phyloP scores from a whole-genome alignment of 768 basidiomycete genomes.

The Xanthoconium stramineum region DNA sequence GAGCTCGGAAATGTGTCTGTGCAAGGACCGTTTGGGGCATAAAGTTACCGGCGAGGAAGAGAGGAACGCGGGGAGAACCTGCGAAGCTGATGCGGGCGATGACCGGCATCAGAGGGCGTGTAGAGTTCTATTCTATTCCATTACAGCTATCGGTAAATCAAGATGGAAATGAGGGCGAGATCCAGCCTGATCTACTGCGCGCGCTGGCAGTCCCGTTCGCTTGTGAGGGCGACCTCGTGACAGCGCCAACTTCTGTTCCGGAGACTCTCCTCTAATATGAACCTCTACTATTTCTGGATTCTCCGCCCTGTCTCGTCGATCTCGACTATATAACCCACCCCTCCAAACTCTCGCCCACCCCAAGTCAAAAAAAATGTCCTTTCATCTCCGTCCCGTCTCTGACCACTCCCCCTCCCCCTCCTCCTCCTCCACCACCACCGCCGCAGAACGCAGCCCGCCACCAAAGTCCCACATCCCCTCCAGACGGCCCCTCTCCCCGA shows the following conservation, averaged over 20 bases:
- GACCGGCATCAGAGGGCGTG: conserved; percentile 18
- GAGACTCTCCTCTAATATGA: conserved; percentile 6
- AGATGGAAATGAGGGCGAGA: conserved; percentile 24
- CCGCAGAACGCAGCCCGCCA: conserved; percentile 41
- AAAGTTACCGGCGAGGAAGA: conserved; percentile 24
- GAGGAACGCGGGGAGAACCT: conserved; percentile 25
- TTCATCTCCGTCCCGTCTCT: conserved; percentile 57
- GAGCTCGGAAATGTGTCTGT: background rate
- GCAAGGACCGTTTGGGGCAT: conserved; percentile 20
- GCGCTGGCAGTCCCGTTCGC: conserved; percentile 21
- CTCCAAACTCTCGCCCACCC: conserved; percentile 5
- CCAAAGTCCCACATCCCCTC: conserved; percentile 28
- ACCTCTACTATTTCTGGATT: no score
- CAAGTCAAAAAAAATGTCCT: conserved; percentile 30
- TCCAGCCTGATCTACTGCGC: conserved; percentile 16
- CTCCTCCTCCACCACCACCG: conserved; percentile 50
- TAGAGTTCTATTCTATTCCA: conserved; percentile 12
- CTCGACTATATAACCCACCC: conserved; percentile 22
- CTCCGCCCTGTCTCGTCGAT: conserved; percentile 16
- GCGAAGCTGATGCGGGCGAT: conserved; percentile 22
- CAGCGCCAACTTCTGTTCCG: conserved; percentile 13
- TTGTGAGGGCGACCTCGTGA: conserved; percentile 24
- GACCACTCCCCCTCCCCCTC: conserved; percentile 50
- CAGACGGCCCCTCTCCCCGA: conserved; percentile 62
- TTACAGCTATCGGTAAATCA: conserved; percentile 28